Evolutionary conservation across 2,329 filamentous ascomycete genomes (phyloP).

Genomic region (Periconia digitata): DNA sequence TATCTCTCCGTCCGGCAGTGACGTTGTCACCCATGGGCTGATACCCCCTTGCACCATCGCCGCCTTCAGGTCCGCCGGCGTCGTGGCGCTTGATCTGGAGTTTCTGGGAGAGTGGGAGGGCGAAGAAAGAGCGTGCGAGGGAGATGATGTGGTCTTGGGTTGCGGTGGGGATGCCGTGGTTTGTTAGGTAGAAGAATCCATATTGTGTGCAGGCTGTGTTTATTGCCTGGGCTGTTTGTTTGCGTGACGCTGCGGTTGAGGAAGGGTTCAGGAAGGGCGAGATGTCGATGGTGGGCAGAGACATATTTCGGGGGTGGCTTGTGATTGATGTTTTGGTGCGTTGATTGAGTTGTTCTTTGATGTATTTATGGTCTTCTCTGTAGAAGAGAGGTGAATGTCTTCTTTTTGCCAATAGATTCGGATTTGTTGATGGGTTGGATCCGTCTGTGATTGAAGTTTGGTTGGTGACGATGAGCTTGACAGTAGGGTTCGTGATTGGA

Average conservation of each 20-base stretch:
- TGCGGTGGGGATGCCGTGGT: conserved; percentile 41
- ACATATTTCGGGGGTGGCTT: too few relatives aligned
- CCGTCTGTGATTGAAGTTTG: too few relatives aligned
- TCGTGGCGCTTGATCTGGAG: conserved; percentile 38
- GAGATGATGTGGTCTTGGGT: conserved; percentile 30
- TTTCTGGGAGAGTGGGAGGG: conserved; percentile 30
- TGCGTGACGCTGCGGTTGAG: conserved; percentile 5
- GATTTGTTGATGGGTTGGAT: too few relatives aligned
- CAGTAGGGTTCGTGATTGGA: too few relatives aligned
- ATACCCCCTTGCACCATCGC: conserved; percentile 43
- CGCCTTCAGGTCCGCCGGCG: conserved; percentile 32
- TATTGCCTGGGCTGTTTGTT: conserved; percentile 33
- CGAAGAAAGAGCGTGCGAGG: conserved; percentile 41
- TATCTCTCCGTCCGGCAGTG: conserved; percentile 36
- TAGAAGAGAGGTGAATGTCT: too few relatives aligned
- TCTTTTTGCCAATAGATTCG: too few relatives aligned
- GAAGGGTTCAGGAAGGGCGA: conserved; percentile 37
- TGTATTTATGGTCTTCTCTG: too few relatives aligned
- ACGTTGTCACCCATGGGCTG: conserved; percentile 43
- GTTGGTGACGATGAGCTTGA: too few relatives aligned
- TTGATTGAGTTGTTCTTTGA: too few relatives aligned
- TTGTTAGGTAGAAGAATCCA: conserved; percentile 49
- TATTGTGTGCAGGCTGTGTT: conserved; percentile 41
- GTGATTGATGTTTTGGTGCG: too few relatives aligned
- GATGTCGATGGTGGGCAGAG: conserved; percentile 47